Percentiles rank a stretch among this genome's conserved stretches.
Evolutionary conservation across 1,284 basidiomycete species (phyloP).

Genomic region (Butyriboletus appendiculatus): DNA sequence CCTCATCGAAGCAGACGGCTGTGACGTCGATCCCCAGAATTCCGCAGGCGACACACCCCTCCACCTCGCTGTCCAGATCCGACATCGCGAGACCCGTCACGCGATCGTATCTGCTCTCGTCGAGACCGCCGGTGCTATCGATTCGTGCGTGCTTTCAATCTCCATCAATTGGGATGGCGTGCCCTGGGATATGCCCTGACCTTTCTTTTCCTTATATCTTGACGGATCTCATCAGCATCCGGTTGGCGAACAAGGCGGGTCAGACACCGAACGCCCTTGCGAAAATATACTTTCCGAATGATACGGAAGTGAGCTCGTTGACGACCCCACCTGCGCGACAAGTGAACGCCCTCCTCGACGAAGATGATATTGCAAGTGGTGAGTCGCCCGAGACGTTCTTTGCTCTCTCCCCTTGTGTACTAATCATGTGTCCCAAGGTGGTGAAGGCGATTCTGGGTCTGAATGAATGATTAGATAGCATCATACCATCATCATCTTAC

Average conservation of each 20-base stretch:
- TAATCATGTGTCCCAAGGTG: constrained; percentile 13
- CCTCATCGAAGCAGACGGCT: constrained; percentile 31
- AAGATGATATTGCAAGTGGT: constrained; percentile 27
- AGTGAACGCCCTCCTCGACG: constrained; percentile 18
- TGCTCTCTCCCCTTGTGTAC: not conserved
- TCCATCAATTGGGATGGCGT: not conserved
- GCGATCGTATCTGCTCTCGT: constrained; percentile 27
- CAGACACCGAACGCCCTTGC: constrained; percentile 28
- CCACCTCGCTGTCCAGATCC: constrained; percentile 29
- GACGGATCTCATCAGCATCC: constrained; percentile 17
- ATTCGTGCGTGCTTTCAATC: constrained; percentile 24
- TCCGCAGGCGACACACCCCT: constrained; percentile 30
- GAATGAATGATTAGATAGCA: constrained; percentile 11
- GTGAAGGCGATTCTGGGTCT: constrained; percentile 10
- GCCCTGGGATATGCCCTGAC: not conserved
- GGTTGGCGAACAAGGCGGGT: constrained; percentile 26
- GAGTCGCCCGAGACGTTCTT: not conserved
- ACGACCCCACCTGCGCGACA: constrained; percentile 23
- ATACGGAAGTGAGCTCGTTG: constrained; percentile 20
- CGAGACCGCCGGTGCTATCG: constrained; percentile 26
- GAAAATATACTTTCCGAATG: constrained; percentile 26
- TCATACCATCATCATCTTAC: not conserved
- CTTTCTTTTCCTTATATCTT: not conserved
- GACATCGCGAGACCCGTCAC: constrained; percentile 14
- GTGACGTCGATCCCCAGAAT: constrained; percentile 34